A percentile compares a stretch with the other conserved stretches of the same genome.
These are phyloP conservation scores for Lepidium aucheri DNA, from an alignment of 345 rosid genomes.

Conservation along the genomic window DNA sequence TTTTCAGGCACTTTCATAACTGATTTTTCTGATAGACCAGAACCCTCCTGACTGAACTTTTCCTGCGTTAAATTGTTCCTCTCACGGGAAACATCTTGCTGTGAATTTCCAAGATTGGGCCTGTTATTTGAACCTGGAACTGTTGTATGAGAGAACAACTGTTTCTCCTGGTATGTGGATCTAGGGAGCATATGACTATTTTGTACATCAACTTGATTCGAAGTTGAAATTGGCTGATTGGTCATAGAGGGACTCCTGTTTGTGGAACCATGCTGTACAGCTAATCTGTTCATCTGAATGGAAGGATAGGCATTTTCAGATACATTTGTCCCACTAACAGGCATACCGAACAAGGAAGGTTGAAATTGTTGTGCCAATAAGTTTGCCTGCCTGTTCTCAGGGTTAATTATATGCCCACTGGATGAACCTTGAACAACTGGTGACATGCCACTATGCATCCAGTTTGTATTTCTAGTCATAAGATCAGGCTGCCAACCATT, in stretches of 20 bases:
- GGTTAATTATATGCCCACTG: constrained; percentile 42
- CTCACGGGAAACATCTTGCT: constrained; percentile 35
- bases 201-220: constrained; percentile 40
- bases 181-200: constrained; percentile 41
- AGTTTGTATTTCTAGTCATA: constrained; percentile 42
- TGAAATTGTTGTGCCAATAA: constrained; percentile 52
- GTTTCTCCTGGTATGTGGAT: constrained; percentile 42
- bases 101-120: constrained; percentile 37
- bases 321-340: constrained; percentile 40
- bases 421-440: constrained; percentile 53
- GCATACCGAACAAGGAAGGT: constrained; percentile 65
- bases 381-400: constrained; percentile 53
- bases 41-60: constrained; percentile 27
- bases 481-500: constrained; percentile 55
- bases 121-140: constrained; percentile 36
- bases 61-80: constrained; percentile 34
- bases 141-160: constrained; percentile 25
- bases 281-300: constrained; percentile 44
- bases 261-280: constrained; percentile 36
- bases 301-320: constrained; percentile 37
- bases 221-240: constrained; percentile 39
- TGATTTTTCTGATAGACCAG: constrained; percentile 34
- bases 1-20: constrained; percentile 33
- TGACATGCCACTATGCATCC: constrained; percentile 42
- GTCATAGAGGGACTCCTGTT: constrained; percentile 39